Conservation (phyloP, 306 rosid genomes). For the Sindora glabra region DNA sequence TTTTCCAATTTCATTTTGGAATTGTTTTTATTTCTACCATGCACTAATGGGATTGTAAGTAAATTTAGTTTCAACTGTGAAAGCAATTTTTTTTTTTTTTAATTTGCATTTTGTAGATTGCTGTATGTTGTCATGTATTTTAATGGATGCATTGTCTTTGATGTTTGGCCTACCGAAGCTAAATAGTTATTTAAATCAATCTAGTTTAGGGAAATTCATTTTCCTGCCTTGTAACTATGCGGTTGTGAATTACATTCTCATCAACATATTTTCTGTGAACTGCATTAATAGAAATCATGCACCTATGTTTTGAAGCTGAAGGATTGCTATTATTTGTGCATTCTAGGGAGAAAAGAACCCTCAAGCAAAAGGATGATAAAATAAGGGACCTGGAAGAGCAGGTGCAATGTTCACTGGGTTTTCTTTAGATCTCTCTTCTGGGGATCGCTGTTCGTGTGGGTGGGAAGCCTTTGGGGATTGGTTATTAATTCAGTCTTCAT, state of each 20-base stretch:
- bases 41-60: background rate
- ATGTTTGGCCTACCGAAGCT: too few species aligned
- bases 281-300: background rate
- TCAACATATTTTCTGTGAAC: background rate
- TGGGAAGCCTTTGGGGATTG: too few species aligned
- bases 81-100: background rate
- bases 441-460: too few species aligned
- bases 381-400: conserved; percentile 53
- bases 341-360: conserved; percentile 47
- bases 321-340: background rate
- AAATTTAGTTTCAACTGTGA: background rate
- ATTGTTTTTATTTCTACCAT: background rate
- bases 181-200: too few species aligned
- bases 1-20: too few species aligned
- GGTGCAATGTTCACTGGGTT: conserved; percentile 28
- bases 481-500: too few species aligned
- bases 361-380: conserved; percentile 36
- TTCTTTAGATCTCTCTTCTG: background rate
- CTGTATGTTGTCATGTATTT: background rate
- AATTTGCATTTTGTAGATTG: background rate
- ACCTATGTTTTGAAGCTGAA: conserved; percentile 9
- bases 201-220: background rate
- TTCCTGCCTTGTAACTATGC: background rate
- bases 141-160: too few species aligned
- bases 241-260: background rate